Evolutionary conservation across 768 basidiomycete genomes (phyloP).

Genomic region (Suillus spraguei): DNA sequence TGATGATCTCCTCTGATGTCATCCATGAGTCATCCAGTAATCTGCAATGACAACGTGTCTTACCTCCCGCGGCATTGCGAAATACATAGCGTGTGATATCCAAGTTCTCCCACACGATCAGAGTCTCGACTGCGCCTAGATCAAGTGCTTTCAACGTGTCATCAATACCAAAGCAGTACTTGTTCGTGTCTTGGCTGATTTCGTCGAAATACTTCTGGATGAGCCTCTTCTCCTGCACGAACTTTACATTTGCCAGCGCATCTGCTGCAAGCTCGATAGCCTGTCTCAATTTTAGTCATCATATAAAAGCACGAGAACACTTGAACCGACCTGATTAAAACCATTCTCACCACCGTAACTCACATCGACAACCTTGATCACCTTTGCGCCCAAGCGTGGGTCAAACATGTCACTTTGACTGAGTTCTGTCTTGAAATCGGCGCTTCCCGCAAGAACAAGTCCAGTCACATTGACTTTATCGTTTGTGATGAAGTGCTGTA

Average conservation of each 20-base stretch:
- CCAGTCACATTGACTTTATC: slow-evolving; percentile 99
- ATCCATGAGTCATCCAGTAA: background rate
- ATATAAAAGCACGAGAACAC: background rate
- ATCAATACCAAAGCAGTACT: slow-evolving; percentile 96
- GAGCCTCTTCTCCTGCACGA: slow-evolving; percentile 97
- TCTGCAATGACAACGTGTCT: slow-evolving; percentile 19
- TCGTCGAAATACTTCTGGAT: slow-evolving; percentile 99
- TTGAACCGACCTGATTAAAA: slow-evolving; percentile 88
- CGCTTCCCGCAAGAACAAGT: slow-evolving; percentile 93
- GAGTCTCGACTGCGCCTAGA: slow-evolving; percentile 93
- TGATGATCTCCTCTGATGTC: slow-evolving; percentile 73
- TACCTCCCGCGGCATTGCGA: slow-evolving; percentile 91
- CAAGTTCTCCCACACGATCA: slow-evolving; percentile 98
- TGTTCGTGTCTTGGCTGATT: slow-evolving; percentile 95
- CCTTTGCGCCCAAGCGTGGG: slow-evolving; percentile 79
- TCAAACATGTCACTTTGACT: slow-evolving; percentile 98
- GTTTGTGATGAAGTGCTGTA: slow-evolving; percentile 96
- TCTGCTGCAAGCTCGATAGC: slow-evolving; percentile 98
- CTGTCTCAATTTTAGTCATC: slow-evolving; percentile 38
- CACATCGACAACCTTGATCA: slow-evolving; percentile 98
- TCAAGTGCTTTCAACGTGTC: slow-evolving; percentile 97
- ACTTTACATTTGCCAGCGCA: slow-evolving; percentile 97
- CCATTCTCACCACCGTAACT: slow-evolving; percentile 99
- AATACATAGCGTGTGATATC: slow-evolving; percentile 87
- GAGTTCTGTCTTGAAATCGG: slow-evolving; percentile 98